Evolutionary conservation across 2,329 filamentous ascomycete species (phyloP).

Genomic region (Sphaerostilbella broomeana): DNA sequence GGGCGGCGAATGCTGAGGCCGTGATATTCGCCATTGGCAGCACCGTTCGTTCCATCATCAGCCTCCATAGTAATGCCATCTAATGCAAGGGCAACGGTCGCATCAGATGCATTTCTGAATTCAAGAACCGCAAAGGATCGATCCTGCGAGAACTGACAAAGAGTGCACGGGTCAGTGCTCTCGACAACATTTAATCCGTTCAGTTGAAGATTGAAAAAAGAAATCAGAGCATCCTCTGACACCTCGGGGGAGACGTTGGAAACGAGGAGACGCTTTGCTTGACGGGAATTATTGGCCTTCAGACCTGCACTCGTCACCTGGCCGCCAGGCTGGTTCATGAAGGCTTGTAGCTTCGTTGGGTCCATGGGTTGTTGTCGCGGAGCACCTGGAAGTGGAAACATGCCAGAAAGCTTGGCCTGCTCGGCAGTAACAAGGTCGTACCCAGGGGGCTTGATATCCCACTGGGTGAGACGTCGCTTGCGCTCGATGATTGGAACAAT

Average conservation of each 20-base stretch:
- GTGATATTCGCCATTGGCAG: constrained; percentile 43
- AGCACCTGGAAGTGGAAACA: constrained; percentile 96
- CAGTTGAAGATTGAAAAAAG: constrained; percentile 93
- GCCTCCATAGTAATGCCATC: constrained; percentile 86
- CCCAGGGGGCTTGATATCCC: constrained; percentile 97
- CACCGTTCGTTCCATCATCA: constrained; percentile 51
- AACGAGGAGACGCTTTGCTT: constrained; percentile 85
- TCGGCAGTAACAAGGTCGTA: constrained; percentile 98
- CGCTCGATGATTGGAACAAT: constrained; percentile 75
- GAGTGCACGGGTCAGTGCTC: constrained; percentile 74
- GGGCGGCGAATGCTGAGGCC: constrained; percentile 77
- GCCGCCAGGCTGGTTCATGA: constrained; percentile 83
- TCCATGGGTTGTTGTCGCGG: constrained; percentile 95
- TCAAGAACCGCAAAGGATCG: constrained; percentile 78
- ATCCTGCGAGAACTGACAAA: constrained; percentile 75
- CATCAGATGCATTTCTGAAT: constrained; percentile 80
- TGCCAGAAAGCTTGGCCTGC: constrained; percentile 95
- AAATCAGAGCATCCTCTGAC: constrained; percentile 68
- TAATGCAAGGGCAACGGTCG: constrained; percentile 83
- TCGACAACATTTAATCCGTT: constrained; percentile 93
- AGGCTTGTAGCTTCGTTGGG: constrained; percentile 84
- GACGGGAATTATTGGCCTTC: constrained; percentile 86
- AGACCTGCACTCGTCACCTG: constrained; percentile 68
- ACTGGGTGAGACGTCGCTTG: constrained; percentile 91
- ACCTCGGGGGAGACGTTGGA: constrained; percentile 69